Evolutionary conservation across 192 early-diverging fungal species (phyloP).

Genomic region (Coemansia sp.): DNA sequence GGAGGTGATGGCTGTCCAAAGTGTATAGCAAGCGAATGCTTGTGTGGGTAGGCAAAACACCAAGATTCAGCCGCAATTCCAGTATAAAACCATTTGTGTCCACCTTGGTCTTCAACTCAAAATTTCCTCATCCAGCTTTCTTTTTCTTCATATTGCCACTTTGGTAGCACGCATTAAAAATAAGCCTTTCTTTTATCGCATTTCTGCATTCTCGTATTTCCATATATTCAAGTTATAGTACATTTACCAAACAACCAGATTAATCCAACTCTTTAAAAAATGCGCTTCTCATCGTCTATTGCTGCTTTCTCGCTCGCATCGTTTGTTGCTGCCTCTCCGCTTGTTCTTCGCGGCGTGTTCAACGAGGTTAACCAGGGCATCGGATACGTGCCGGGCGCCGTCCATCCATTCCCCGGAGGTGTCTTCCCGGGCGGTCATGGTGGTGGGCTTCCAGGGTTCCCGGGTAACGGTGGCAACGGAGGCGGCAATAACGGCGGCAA

Average conservation of each 20-base stretch:
- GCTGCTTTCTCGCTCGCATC: conserved; percentile 16
- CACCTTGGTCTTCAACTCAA: not conserved
- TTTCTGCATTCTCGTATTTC: not conserved
- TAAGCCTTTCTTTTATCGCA: not conserved
- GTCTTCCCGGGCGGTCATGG: not conserved
- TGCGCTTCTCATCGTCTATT: conserved; percentile 29
- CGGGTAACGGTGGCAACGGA: not conserved
- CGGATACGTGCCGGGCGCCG: not conserved
- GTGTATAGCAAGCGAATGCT: no score
- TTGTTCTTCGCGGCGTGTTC: conserved; percentile 1
- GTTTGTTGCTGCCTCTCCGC: conserved; percentile 17
- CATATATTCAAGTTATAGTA: not conserved
- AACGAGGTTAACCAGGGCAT: conserved; percentile 3
- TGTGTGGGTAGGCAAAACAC: no score
- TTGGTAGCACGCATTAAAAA: not conserved
- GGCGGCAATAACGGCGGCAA: not conserved
- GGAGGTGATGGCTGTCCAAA: no score
- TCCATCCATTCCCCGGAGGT: conserved; percentile 2
- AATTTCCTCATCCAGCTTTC: conserved; percentile 6
- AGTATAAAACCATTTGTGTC: no score
- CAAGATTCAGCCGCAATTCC: no score
- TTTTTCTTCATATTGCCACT: conserved; percentile 4
- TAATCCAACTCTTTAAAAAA: conserved; percentile 12
- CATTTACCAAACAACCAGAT: not conserved
- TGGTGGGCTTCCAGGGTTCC: not conserved